Conservation (phyloP, 805 yeast genomes). For the Metschnikowia vanudenii region DNA sequence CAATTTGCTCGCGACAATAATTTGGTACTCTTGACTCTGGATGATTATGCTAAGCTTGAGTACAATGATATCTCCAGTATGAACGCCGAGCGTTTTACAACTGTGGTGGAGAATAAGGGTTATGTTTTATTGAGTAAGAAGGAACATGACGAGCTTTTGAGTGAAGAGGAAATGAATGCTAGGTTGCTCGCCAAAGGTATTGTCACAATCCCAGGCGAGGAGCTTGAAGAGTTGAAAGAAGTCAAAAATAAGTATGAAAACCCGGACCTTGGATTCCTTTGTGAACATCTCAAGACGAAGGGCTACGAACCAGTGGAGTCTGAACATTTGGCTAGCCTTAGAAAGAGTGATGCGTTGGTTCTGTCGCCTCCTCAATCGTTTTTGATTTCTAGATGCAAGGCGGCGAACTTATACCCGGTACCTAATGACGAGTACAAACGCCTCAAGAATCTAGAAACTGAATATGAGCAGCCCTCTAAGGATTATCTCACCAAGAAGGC, state of each 20-base stretch:
- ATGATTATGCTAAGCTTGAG: constrained; percentile 31
- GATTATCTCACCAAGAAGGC: constrained; percentile 35
- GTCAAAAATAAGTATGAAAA: constrained; percentile 15
- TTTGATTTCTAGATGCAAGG: constrained; percentile 23
- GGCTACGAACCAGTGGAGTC: constrained; percentile 20
- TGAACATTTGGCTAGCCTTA: constrained; percentile 14
- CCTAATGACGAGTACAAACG: constrained; percentile 18
- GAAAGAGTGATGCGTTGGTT: constrained; percentile 14
- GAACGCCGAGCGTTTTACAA: constrained; percentile 25
- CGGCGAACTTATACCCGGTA: constrained; percentile 18
- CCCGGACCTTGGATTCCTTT: constrained; percentile 27
- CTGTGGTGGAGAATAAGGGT: constrained; percentile 26
- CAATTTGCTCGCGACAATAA: constrained; percentile 35
- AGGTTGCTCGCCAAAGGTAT: constrained; percentile 32
- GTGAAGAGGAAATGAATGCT: constrained; percentile 36
- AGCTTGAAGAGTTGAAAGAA: constrained; percentile 19
- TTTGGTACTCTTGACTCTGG: constrained; percentile 31
- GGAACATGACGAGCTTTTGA: constrained; percentile 29
- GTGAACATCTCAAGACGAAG: constrained; percentile 18
- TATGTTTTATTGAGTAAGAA: constrained; percentile 25
- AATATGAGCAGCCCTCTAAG: constrained; percentile 34
- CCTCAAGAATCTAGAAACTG: constrained; percentile 20
- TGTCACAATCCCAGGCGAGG: constrained; percentile 30
- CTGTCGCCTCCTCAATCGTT: constrained; percentile 27
- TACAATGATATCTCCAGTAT: constrained; percentile 25